Evolutionary conservation across 345 rosid genomes (phyloP).

Genomic region (Cochlearia excelsa): DNA sequence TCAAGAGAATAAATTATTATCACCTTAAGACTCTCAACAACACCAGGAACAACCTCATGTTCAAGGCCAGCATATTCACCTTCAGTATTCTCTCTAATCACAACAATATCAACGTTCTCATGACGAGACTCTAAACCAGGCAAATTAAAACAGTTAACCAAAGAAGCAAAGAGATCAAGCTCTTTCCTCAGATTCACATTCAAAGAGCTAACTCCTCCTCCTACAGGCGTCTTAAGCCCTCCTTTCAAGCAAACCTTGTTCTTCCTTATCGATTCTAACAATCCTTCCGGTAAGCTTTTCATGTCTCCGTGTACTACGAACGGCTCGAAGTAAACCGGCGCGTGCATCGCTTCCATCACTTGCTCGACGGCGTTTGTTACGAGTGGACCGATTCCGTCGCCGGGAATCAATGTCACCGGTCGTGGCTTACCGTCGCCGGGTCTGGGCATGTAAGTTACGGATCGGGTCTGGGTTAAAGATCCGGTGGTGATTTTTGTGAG

Average conservation of each 20-base stretch:
- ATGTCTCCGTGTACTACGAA: conserved; percentile 86
- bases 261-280: conserved; percentile 91
- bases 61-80: conserved; percentile 94
- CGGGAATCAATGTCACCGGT: conserved; percentile 79
- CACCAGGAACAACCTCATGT: conserved; percentile 96
- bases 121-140: conserved; percentile 84
- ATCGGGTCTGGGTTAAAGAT: conserved; percentile 45
- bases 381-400: conserved; percentile 93
- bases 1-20: neutral
- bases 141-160: conserved; percentile 82
- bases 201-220: conserved; percentile 87
- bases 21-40: conserved; percentile 97
- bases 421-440: conserved; percentile 93
- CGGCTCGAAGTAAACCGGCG: conserved; percentile 81
- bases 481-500: conserved; percentile 35
- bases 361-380: conserved; percentile 86
- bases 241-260: conserved; percentile 97
- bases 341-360: conserved; percentile 97
- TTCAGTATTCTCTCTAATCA: conserved; percentile 93
- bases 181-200: conserved; percentile 77
- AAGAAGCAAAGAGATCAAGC: conserved; percentile 89
- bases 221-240: conserved; percentile 76
- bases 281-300: conserved; percentile 71
- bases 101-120: conserved; percentile 84
- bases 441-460: conserved; percentile 96